A percentile compares a stretch with the other conserved stretches of the same genome.
These are phyloP conservation scores for Monilinia aucupariae DNA, from an alignment of 2,329 filamentous ascomycete species.

Conservation along the genomic window DNA sequence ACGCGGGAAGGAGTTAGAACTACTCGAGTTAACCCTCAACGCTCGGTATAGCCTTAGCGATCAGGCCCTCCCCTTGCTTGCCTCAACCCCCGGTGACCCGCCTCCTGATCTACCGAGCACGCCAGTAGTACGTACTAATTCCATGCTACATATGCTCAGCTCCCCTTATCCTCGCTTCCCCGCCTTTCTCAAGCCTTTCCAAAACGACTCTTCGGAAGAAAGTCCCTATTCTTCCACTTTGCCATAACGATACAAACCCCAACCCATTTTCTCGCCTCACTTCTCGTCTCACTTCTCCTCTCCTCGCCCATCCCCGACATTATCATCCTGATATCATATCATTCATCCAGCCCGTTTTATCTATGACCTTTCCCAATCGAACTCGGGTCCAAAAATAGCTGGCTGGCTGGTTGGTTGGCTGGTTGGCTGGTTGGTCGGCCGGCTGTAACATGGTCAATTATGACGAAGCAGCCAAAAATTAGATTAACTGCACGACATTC, in stretches of 20 bases:
- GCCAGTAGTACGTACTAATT: no score
- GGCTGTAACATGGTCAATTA: slow-evolving; percentile 4
- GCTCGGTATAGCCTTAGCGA: no score
- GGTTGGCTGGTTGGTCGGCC: no score
- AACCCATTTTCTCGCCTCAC: no score
- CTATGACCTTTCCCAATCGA: background rate
- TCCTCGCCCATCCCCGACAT: background rate
- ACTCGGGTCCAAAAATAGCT: background rate
- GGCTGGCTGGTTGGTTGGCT: no score
- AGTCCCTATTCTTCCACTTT: background rate
- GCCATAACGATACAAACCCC: background rate
- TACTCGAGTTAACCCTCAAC: no score
- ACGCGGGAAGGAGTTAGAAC: no score
- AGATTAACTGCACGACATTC: slow-evolving; percentile 12
- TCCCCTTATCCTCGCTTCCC: slow-evolving; percentile 9
- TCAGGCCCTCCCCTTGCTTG: no score
- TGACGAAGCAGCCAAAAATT: background rate
- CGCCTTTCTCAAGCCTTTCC: background rate
- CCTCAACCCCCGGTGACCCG: no score
- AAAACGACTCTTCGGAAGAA: background rate
- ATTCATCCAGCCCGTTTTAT: background rate
- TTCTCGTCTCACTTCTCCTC: background rate
- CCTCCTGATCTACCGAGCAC: slow-evolving; percentile 5
- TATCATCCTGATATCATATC: background rate
- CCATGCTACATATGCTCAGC: no score